Evolutionary conservation across 2,329 filamentous ascomycete species (phyloP).

Genomic region (Zarea fungicola): DNA sequence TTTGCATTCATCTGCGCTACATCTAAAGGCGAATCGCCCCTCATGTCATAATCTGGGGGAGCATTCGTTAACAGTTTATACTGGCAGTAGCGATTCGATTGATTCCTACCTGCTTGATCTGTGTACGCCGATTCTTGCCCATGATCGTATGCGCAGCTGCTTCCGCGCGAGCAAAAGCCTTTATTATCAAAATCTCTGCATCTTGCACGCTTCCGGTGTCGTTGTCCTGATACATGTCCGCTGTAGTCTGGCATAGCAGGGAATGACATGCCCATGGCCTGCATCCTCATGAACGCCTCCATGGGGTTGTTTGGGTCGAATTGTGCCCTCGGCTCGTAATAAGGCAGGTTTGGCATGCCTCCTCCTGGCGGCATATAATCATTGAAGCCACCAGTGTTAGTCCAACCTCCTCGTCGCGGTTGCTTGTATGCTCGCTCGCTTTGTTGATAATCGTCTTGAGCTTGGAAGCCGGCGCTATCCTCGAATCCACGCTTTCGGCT

Average conservation of each 20-base stretch:
- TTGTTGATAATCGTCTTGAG: constrained; percentile 18
- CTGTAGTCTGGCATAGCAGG: constrained; percentile 36
- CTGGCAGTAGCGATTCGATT: background rate
- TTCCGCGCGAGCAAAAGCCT: constrained; percentile 65
- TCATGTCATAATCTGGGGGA: background rate
- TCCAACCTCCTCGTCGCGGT: constrained; percentile 48
- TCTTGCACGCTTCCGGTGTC: constrained; percentile 38
- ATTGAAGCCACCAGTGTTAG: constrained; percentile 21
- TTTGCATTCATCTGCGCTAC: constrained; percentile 1
- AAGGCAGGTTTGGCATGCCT: constrained; percentile 24
- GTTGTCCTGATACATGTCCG: constrained; percentile 20
- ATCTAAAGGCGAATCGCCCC: background rate
- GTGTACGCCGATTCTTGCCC: constrained; percentile 45
- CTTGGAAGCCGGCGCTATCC: constrained; percentile 21
- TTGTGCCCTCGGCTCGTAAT: no score
- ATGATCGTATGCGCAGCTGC: constrained; percentile 65
- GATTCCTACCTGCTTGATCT: constrained; percentile 17
- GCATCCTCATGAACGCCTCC: constrained; percentile 57
- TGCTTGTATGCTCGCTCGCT: constrained; percentile 53
- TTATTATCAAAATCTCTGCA: constrained; percentile 70
- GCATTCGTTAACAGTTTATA: background rate
- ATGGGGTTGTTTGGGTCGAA: constrained; percentile 58
- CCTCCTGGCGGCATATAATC: constrained; percentile 1
- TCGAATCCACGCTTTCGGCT: constrained; percentile 34
- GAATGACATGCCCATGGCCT: constrained; percentile 46